These are phyloP conservation scores for Didymosphaeria variabile DNA, from an alignment of 2,329 filamentous ascomycete genomes.

Conservation along the genomic window DNA sequence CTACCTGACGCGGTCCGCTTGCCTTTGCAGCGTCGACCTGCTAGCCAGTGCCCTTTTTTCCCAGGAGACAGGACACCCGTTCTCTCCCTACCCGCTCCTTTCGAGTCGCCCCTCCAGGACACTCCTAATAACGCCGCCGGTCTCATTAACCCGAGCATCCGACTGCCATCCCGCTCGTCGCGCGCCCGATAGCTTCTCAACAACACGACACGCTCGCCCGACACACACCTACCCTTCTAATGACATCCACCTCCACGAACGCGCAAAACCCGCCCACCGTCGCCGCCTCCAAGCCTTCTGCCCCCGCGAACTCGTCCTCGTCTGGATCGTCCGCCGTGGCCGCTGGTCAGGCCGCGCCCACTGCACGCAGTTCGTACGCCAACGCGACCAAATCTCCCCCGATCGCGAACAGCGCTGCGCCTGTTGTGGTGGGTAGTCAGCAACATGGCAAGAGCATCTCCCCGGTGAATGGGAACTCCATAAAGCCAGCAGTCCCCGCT, in stretches of 20 bases:
- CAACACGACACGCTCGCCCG: constrained; percentile 19
- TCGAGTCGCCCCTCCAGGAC: constrained; percentile 36
- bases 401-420: constrained; percentile 61
- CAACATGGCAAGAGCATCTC: constrained; percentile 63
- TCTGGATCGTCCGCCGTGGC: constrained; percentile 60
- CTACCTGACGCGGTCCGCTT: constrained; percentile 42
- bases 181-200: constrained; percentile 20
- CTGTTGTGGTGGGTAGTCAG: constrained; percentile 63
- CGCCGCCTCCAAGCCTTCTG: constrained; percentile 57
- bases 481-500: constrained; percentile 73
- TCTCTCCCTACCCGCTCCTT: constrained; percentile 37
- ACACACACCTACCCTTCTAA: constrained; percentile 55
- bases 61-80: constrained; percentile 35
- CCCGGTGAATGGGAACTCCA: constrained; percentile 83
- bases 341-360: constrained; percentile 65
- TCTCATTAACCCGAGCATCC: constrained; percentile 40
- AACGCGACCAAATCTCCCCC: constrained; percentile 64
- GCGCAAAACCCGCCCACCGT: constrained; percentile 57
- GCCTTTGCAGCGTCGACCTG: constrained; percentile 42
- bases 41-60: constrained; percentile 40
- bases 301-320: constrained; percentile 57
- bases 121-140: constrained; percentile 35
- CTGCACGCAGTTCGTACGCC: constrained; percentile 67
- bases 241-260: constrained; percentile 67
- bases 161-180: constrained; percentile 23